phyloP scores from a whole-genome alignment of 805 yeast genomes.

The Schizosaccharomyces cryophilus region DNA sequence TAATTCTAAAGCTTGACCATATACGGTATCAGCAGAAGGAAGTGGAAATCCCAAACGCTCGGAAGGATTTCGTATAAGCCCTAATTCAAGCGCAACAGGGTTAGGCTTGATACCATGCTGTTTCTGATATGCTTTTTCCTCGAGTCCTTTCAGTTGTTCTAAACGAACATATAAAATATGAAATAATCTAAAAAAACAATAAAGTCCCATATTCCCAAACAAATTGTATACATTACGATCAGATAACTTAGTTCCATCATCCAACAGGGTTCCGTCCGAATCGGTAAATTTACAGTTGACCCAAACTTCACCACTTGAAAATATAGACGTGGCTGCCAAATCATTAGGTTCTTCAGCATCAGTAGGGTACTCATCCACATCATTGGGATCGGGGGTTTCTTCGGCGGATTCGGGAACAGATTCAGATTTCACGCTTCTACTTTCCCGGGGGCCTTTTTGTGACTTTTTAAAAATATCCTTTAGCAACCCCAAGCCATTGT shows the following conservation, averaged over 20 bases:
- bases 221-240: conserved; percentile 13
- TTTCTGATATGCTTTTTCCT: not conserved
- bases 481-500: not conserved
- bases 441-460: not conserved
- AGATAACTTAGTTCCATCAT: not conserved
- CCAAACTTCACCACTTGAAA: not conserved
- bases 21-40: conserved; percentile 59
- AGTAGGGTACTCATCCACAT: not conserved
- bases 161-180: conserved; percentile 62
- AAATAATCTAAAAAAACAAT: conserved; percentile 69
- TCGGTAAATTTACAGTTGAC: not conserved
- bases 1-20: conserved; percentile 50
- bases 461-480: not conserved
- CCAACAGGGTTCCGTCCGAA: conserved; percentile 25
- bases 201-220: conserved; percentile 71
- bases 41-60: conserved; percentile 14
- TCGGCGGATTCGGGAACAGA: not conserved
- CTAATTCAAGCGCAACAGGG: conserved; percentile 66
- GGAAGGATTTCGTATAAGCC: conserved; percentile 53
- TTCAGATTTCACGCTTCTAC: conserved; percentile 11
- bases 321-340: not conserved
- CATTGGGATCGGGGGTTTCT: not conserved
- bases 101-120: conserved; percentile 10
- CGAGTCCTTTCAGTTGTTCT: conserved; percentile 36
- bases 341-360: not conserved